Base-by-base conservation (phyloP, 805 yeast species). In the Saccharomycopsis microspora region DNA sequence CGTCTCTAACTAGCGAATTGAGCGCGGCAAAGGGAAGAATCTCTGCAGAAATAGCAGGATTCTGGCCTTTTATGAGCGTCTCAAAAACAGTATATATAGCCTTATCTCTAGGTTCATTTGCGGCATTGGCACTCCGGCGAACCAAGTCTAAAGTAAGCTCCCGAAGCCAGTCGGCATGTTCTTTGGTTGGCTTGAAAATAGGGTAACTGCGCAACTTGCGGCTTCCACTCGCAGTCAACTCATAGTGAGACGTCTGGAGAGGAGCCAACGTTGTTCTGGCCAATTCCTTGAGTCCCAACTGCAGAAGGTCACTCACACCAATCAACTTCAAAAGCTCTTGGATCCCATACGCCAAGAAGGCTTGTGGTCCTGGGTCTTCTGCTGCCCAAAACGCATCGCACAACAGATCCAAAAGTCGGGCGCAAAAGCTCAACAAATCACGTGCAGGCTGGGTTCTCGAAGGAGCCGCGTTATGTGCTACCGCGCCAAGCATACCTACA, bases 361-460 rank as follows among this genome's bases (percentile, higher is more conserved):
- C 70, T 61, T 93, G 98, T 43, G 78, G 76, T 28, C 77, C 75
- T 0, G 97, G 96, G 58, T 88, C 88, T 34, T 82, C 84, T 1
- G 96, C 82, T 0, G 96, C 88, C 78, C 94, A 82, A 62, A 88
- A 89, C 1, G 87, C 78, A 34, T 85, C 87, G 5, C 89, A 82
- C n/a, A 93, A 69, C 50, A 77, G 70, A 47, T 75, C 72, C 11
- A 51, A 42, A 3, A 51, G 30, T 4, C 42, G 41, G 11, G 41
- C 29, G n/a, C 38, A 39, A 31, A 51, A 51, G 11, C 41, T 45
- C 7, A 46, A n/a, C 33, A 51, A 32, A 56, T 89, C 96, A 53
- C 72, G 43, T 5, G 33, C 40, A 8, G 52, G 50, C 19, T 19
- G 19, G 19, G 19, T 19, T 19, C 19, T 19, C 19, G 19, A 19